Base-by-base conservation (phyloP, 208 protist species). In the Leishmania major region DNA sequence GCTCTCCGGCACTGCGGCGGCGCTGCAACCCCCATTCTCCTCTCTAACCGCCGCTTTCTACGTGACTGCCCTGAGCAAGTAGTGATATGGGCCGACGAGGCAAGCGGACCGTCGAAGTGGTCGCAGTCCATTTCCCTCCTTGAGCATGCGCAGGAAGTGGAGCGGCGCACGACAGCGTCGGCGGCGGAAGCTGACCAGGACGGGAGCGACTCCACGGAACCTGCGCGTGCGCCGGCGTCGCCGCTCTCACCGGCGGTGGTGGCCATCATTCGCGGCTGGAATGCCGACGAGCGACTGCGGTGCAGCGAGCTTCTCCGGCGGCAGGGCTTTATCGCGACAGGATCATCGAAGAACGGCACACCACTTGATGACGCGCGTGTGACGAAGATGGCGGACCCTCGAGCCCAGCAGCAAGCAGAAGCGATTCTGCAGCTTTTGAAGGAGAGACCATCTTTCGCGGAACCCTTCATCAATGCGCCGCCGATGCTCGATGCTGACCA, bases 81-180 rank as follows among this genome's bases (percentile, higher is more conserved):
- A 17, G 80, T 96, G 43, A 55, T 95, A 79, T 96, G 91, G 91
- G 84, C 83, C 73, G 88, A 93, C 62, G 83, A 86, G 59, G 43
- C 49, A 13, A 55, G 74, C 15, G 84, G 87, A 11, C 37, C 28
- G 19, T 35, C 43, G 15, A 88, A 87, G 75, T 88, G 78, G 79
- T 37, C 43, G 37, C 47, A 49, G 8, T 84, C 89, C 2, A 31
- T 89, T 7, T 49, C 45, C 17, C 55, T 87, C 5, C 69, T 92
- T 1, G 40, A 76, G 64, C 59, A 13, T 25, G 40, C 25, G 47
- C 60, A 49, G 37, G n/a, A 55, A 22, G 49, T 28, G 47, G 49
- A 40, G 78, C 31, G 37, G 57, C 25, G 22, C 45, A 15, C 67
- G 43, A n/a, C 45, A 77, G 80, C 43, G 17, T 17, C 10, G 59